Conservation (phyloP, 139 green algal genomes). For the Pleodorina starrii region DNA sequence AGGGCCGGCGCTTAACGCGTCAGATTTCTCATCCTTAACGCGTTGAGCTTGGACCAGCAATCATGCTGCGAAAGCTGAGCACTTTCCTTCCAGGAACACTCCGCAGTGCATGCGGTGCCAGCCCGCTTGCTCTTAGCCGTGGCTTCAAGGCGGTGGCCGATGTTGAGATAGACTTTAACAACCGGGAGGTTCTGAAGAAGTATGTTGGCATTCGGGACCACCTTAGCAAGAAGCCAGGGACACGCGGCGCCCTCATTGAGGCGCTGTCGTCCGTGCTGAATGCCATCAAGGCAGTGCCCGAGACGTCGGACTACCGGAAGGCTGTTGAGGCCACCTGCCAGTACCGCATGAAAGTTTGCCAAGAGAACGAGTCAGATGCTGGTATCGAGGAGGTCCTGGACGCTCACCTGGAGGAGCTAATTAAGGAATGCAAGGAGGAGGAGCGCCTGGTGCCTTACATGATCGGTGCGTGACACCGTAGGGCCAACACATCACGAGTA, state of each 20-base stretch:
- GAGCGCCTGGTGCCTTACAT: constrained; percentile 62
- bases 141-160: constrained; percentile 63
- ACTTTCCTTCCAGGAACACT: neutral
- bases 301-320: constrained; percentile 61
- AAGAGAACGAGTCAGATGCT: constrained; percentile 65
- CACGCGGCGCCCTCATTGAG: constrained; percentile 52
- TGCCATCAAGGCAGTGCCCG: constrained; percentile 57
- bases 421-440: constrained; percentile 70
- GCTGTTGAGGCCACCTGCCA: constrained; percentile 63
- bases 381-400: constrained; percentile 75
- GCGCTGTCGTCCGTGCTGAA: constrained; percentile 52
- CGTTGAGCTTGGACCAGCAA: too few species aligned
- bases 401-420: constrained; percentile 72
- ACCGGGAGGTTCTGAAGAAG: constrained; percentile 65
- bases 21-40: too few species aligned
- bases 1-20: too few species aligned
- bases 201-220: constrained; percentile 68
- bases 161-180: constrained; percentile 64
- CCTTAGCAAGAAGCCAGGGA: constrained; percentile 58
- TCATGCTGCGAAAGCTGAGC: constrained; percentile 3
- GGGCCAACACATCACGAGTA: neutral
- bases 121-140: neutral
- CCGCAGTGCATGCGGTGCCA: neutral
- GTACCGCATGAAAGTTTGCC: constrained; percentile 68
- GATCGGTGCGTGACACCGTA: constrained; percentile 27